These are phyloP conservation scores for Silene latifolia DNA, from an alignment of 148 eudicot species.

Conservation along the genomic window DNA sequence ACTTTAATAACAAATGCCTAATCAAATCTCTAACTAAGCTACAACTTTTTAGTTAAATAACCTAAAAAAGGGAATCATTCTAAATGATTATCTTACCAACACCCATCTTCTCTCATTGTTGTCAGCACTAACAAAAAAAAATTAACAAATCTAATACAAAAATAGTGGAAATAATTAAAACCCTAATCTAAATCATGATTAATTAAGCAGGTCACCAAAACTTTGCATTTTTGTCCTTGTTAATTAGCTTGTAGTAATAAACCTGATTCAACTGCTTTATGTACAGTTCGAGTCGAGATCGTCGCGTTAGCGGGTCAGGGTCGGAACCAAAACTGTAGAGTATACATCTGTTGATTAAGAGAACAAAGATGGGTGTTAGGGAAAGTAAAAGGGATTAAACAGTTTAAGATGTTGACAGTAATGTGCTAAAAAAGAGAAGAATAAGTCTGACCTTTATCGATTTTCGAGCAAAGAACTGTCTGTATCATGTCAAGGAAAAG, in stretches of 20 bases:
- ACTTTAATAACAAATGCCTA: slow-evolving; percentile 39
- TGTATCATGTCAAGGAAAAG: slow-evolving; percentile 41
- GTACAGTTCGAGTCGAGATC: slow-evolving; percentile 21
- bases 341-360: slow-evolving; percentile 47
- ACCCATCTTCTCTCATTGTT: slow-evolving; percentile 5
- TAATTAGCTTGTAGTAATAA: neutral
- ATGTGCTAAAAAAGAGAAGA: slow-evolving; percentile 21
- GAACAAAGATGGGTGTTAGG: slow-evolving; percentile 14
- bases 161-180: neutral
- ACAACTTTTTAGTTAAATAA: slow-evolving; percentile 7
- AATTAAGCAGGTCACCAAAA: slow-evolving; percentile 23
- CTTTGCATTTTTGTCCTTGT: slow-evolving; percentile 8
- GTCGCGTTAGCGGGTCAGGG: slow-evolving; percentile 17
- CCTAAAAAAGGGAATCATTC: neutral
- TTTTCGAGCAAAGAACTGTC: slow-evolving; percentile 47
- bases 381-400: neutral
- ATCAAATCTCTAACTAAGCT: slow-evolving; percentile 33
- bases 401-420: slow-evolving; percentile 3
- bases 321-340: slow-evolving; percentile 27
- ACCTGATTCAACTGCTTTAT: slow-evolving; percentile 18
- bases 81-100: slow-evolving; percentile 20
- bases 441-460: slow-evolving; percentile 49
- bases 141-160: neutral
- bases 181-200: slow-evolving; percentile 16
- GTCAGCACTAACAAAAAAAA: slow-evolving; percentile 14